A percentile compares a stretch with the other conserved stretches of the same genome.
phyloP scores from a whole-genome alignment of 192 early-diverging fungal species.

The Coemansia aciculifera region DNA sequence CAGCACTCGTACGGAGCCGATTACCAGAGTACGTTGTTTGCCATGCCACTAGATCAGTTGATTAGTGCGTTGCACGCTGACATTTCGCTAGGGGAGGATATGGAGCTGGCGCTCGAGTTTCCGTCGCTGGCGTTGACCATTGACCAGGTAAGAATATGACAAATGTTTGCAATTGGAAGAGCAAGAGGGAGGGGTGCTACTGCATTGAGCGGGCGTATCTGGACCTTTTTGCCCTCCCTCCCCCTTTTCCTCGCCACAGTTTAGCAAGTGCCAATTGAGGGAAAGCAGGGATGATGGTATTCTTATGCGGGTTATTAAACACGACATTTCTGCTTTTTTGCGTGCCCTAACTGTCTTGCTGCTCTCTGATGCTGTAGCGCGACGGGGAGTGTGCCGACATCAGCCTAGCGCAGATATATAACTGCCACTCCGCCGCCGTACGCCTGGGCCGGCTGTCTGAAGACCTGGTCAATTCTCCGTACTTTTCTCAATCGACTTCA shows the following conservation, averaged over 20 bases:
- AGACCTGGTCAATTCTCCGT: slow-evolving; percentile 38
- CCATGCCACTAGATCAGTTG: slow-evolving; percentile 33
- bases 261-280: not conserved
- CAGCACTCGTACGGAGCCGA: slow-evolving; percentile 30
- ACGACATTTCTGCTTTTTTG: not conserved
- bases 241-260: not conserved
- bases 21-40: slow-evolving; percentile 27
- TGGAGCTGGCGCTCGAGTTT: slow-evolving; percentile 46
- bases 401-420: slow-evolving; percentile 44
- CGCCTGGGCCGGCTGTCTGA: slow-evolving; percentile 30
- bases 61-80: slow-evolving; percentile 37
- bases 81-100: slow-evolving; percentile 27
- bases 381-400: slow-evolving; percentile 30
- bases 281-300: slow-evolving; percentile 1
- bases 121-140: slow-evolving; percentile 40
- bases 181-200: not conserved
- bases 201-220: not conserved
- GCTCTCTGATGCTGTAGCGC: slow-evolving; percentile 29
- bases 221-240: not conserved
- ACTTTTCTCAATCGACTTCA: slow-evolving; percentile 19
- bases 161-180: not conserved
- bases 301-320: slow-evolving; percentile 1
- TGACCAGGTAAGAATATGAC: slow-evolving; percentile 40
- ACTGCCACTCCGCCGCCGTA: slow-evolving; percentile 40
- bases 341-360: not conserved